Conservation (phyloP, 176 grass and related monocot species). For the Secale cereale region DNA sequence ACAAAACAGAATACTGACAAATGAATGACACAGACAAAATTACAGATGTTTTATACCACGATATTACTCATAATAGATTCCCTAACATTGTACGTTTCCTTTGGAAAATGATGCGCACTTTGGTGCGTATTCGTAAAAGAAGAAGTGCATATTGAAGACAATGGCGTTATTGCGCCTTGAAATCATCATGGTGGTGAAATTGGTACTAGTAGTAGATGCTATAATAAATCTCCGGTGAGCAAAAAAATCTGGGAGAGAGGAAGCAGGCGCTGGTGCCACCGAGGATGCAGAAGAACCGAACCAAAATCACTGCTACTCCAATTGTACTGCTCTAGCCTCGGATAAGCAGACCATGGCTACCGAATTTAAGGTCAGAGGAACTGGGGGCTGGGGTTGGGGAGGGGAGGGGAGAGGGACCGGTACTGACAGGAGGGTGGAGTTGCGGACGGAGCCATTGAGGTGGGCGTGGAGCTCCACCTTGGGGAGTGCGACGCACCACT, state of each 20-base stretch:
- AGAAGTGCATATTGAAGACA: background rate
- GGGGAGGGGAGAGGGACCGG: background rate
- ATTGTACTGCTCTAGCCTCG: background rate
- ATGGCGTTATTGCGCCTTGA: background rate
- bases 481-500: slow-evolving; percentile 79
- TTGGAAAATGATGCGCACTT: no score
- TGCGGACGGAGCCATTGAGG: slow-evolving; percentile 91
- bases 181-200: slow-evolving; percentile 9
- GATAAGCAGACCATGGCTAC: background rate
- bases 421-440: slow-evolving; percentile 88
- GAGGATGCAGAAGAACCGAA: background rate
- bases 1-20: background rate
- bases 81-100: no score
- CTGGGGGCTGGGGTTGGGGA: background rate
- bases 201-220: no score
- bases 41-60: background rate
- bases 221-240: background rate
- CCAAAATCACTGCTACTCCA: background rate
- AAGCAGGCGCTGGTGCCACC: background rate
- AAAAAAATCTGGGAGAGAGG: background rate
- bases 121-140: no score
- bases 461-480: slow-evolving; percentile 99
- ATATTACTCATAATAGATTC: background rate
- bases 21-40: background rate
- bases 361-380: background rate